Conservation (phyloP, 495 filamentous ascomycete genomes). For the Usnea hakonensis region DNA sequence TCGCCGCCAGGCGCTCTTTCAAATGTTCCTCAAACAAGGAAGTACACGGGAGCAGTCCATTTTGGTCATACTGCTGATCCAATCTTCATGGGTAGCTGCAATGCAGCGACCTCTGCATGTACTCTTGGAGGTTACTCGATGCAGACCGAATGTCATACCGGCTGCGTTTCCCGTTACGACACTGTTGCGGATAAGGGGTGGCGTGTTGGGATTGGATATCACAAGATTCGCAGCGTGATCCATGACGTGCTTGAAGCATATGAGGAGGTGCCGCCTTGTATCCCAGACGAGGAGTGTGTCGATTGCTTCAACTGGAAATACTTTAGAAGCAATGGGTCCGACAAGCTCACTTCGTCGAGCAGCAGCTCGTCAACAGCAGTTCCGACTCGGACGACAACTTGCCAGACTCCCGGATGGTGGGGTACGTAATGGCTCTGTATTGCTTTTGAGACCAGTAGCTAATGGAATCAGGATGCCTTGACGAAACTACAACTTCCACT, state of each 20-base stretch:
- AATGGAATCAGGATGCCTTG: constrained; percentile 14
- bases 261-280: constrained; percentile 68
- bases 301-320: constrained; percentile 95
- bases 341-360: constrained; percentile 57
- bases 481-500: constrained; percentile 38
- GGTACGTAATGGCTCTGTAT: constrained; percentile 21
- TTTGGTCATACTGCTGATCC: constrained; percentile 96
- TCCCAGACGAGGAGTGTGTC: constrained; percentile 64
- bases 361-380: constrained; percentile 45
- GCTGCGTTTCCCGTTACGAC: constrained; percentile 81
- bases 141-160: constrained; percentile 85
- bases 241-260: constrained; percentile 77
- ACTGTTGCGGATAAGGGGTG: constrained; percentile 84
- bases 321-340: constrained; percentile 80
- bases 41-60: constrained; percentile 76
- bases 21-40: constrained; percentile 57
- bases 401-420: constrained; percentile 75
- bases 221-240: constrained; percentile 80
- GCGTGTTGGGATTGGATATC: constrained; percentile 76
- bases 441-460: background rate
- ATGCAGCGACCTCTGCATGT: constrained; percentile 77
- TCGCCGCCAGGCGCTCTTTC: constrained; percentile 70
- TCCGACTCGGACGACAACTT: constrained; percentile 71
- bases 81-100: constrained; percentile 88
- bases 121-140: constrained; percentile 91